phyloP scores from a whole-genome alignment of 2,329 filamentous ascomycete genomes.

The Bisporella sp. region DNA sequence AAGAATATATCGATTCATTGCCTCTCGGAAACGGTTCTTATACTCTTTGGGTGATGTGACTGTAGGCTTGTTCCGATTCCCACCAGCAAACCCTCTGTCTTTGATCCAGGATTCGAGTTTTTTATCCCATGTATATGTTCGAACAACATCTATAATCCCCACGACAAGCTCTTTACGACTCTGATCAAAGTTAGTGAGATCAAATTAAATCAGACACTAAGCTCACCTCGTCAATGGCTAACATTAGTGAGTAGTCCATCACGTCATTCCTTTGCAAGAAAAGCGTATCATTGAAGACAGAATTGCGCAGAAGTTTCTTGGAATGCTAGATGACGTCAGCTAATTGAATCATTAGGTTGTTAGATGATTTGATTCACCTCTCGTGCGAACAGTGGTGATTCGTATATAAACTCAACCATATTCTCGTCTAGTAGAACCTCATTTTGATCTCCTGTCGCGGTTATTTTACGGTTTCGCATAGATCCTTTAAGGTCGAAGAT shows the following conservation, averaged over 20 bases:
- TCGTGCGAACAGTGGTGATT: conserved; percentile 88
- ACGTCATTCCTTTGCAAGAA: conserved; percentile 93
- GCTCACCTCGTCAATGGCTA: conserved; percentile 75
- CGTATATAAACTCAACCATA: conserved; percentile 98
- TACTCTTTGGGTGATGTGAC: conserved; percentile 96
- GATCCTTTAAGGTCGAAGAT: conserved; percentile 96
- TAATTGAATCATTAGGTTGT: too few relatives aligned
- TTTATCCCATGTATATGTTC: conserved; percentile 99
- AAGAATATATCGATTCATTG: conserved; percentile 77
- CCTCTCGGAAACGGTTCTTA: conserved; percentile 89
- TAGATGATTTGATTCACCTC: conserved; percentile 38
- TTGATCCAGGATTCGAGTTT: conserved; percentile 99
- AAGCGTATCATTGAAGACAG: conserved; percentile 95
- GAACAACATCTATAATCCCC: conserved; percentile 96
- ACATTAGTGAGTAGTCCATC: conserved; percentile 99
- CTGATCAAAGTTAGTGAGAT: conserved; percentile 6
- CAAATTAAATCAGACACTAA: too few relatives aligned
- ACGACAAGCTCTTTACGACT: conserved; percentile 84
- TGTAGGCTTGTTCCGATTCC: conserved; percentile 77
- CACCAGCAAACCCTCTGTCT: conserved; percentile 72
- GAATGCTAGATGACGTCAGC: conserved; percentile 49
- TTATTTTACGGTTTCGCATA: conserved; percentile 97
- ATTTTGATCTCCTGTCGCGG: conserved; percentile 90
- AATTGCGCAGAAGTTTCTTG: conserved; percentile 84
- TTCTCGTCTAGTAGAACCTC: conserved; percentile 97